These are phyloP conservation scores for Dimocarpus longan DNA, from an alignment of 345 rosid genomes.

Conservation along the genomic window DNA sequence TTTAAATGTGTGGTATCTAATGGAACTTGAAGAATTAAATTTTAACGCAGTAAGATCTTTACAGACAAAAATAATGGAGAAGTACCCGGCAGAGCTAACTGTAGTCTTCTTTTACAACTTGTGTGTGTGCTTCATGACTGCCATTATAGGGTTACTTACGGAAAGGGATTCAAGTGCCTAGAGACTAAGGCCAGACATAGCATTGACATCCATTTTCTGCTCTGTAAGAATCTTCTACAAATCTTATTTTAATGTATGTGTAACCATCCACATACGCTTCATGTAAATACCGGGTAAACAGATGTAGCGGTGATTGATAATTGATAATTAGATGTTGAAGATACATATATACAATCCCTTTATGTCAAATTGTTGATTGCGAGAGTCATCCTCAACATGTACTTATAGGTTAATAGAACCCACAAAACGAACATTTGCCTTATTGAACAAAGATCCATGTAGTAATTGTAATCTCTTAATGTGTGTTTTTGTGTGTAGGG, in stretches of 20 bases:
- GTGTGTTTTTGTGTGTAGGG: constrained; percentile 46
- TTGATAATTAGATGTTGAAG: too few species aligned
- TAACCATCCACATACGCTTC: too few species aligned
- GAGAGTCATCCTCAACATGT: too few species aligned
- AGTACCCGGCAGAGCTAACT: constrained; percentile 77
- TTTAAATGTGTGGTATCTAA: neutral
- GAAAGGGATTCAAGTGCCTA: constrained; percentile 63
- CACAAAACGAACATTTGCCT: neutral
- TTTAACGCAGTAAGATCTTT: neutral
- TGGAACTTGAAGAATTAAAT: neutral
- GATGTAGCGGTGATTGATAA: too few species aligned
- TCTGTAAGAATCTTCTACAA: constrained; percentile 52
- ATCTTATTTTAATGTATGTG: neutral
- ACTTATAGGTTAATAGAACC: too few species aligned
- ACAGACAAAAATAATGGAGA: constrained; percentile 81
- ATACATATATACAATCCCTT: too few species aligned
- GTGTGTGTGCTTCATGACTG: constrained; percentile 62
- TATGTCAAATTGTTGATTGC: too few species aligned
- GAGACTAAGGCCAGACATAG: constrained; percentile 56
- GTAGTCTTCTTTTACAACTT: constrained; percentile 78
- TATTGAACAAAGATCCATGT: neutral
- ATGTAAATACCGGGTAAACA: too few species aligned
- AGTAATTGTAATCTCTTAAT: neutral
- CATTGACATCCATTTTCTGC: constrained; percentile 69
- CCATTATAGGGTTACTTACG: constrained; percentile 48